Percentiles rank a stretch among this genome's conserved stretches.
Evolutionary conservation across 495 filamentous ascomycete genomes (phyloP).

Genomic region (Platismatia glauca): DNA sequence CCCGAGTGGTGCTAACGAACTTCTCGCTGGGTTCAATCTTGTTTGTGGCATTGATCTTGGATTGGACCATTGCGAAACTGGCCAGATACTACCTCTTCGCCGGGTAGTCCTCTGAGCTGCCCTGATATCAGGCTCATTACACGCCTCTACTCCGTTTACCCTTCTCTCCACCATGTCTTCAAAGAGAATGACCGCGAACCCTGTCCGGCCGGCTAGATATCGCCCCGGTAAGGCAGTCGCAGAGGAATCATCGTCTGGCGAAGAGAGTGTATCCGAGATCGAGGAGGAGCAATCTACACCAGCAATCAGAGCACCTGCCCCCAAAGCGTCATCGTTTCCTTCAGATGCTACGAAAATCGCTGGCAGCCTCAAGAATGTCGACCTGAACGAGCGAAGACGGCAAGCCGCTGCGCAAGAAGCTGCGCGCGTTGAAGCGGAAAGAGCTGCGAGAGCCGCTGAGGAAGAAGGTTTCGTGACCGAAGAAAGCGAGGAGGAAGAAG

Average conservation of each 20-base stretch:
- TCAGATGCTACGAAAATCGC: constrained; percentile 45
- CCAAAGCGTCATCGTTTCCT: constrained; percentile 47
- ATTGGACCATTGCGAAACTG: background rate
- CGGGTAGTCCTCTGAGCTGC: background rate
- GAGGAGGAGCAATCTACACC: constrained; percentile 33
- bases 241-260: constrained; percentile 52
- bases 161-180: constrained; percentile 55
- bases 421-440: constrained; percentile 27
- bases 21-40: background rate
- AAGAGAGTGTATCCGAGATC: constrained; percentile 48
- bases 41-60: background rate
- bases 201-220: constrained; percentile 70
- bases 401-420: constrained; percentile 42
- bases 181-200: constrained; percentile 94
- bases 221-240: constrained; percentile 74
- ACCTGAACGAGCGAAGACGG: constrained; percentile 48
- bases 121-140: background rate
- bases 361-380: constrained; percentile 55
- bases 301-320: constrained; percentile 43
- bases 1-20: background rate
- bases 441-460: constrained; percentile 33
- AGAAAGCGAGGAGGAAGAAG: constrained; percentile 42
- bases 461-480: constrained; percentile 76
- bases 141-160: background rate
- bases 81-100: background rate